phyloP scores from a whole-genome alignment of 176 grass and related monocot genomes.

The Puya raimondii region DNA sequence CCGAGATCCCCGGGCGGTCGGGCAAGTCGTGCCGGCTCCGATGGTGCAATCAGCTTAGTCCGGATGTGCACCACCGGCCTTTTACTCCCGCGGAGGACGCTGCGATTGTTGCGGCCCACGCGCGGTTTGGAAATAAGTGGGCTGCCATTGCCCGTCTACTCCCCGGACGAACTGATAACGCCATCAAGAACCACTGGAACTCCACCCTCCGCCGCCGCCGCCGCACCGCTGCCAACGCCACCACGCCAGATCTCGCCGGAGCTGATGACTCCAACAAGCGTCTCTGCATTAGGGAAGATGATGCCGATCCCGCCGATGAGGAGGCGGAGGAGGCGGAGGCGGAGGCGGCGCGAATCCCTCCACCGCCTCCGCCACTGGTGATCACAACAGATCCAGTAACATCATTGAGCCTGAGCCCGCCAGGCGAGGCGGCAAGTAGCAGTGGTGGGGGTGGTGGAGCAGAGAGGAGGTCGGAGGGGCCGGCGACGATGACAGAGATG shows the following conservation, averaged over 20 bases:
- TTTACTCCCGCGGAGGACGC: constrained; percentile 32
- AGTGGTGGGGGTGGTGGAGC: not conserved
- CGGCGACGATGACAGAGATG: not conserved
- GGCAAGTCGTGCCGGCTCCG: constrained; percentile 47
- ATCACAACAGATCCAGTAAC: not conserved
- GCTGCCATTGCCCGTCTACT: constrained; percentile 55
- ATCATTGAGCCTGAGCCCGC: constrained; percentile 5
- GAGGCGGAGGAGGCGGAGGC: too few species aligned
- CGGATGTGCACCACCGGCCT: constrained; percentile 21
- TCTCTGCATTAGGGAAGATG: too few species aligned
- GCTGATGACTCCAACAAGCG: not conserved
- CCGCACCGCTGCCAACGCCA: not conserved
- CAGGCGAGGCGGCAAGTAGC: not conserved
- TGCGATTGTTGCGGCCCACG: constrained; percentile 22
- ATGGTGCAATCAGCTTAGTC: constrained; percentile 48
- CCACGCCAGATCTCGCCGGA: not conserved
- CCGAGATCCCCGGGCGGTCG: constrained; percentile 17
- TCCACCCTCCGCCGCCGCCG: constrained; percentile 36
- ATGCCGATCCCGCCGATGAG: too few species aligned
- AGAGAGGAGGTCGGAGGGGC: not conserved
- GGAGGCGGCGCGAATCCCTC: too few species aligned
- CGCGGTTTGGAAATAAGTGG: constrained; percentile 54
- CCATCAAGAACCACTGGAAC: constrained; percentile 80
- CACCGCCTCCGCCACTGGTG: not conserved
- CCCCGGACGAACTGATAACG: constrained; percentile 58